Evolutionary conservation across 2,329 filamentous ascomycete species (phyloP), one percentile per base, ranked within the genome.

Genomic region (Fusarium lateritium): DNA sequence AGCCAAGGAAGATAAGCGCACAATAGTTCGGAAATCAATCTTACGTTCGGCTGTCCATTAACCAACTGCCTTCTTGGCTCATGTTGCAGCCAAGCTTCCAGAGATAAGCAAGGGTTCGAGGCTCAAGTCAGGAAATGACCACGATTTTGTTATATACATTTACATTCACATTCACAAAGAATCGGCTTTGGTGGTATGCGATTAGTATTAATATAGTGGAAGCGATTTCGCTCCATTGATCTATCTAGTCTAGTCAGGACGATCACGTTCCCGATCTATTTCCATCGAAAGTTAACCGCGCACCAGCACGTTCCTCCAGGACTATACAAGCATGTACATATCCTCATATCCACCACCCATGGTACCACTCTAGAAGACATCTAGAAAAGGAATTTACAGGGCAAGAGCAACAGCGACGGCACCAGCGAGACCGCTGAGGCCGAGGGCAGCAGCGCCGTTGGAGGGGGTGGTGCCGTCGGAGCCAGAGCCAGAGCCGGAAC

Each of bases 141-240:
- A 11, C 2, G 10, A 31, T 4, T 3, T 13, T 31, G 28, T 31
- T 10, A 31, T 31, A 11, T 31, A 31, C 28, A 31, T 31, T 31
- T 10, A 17, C 31, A 52, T 47, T 46, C 28, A 17, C 31, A 52
- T 47, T 46, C 56, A 66, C 42, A 28, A n/a, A 14, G 22, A 10
- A 26, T 15, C 15, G n/a, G 42, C 21, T 31, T 38, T 45, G 60
- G 56, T 54, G 72, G 58, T 72, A 57, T 61, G 70, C 61, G 56
- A 74, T 74, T 74, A 74, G 56, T 65, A 74, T 74, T 74, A 74
- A 74, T 69, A 59, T 72, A 65, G 55, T 52, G 49, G 66, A 73
- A 73, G 69, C 62, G 50, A 43, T 54, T 26, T 46, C 24, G 68
- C 72, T 70, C 66, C 70, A 68, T 63, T 65, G 59, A 57, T 60